Conservation (phyloP, 2,329 filamentous ascomycete species). For the Polytolypa hystricis region DNA sequence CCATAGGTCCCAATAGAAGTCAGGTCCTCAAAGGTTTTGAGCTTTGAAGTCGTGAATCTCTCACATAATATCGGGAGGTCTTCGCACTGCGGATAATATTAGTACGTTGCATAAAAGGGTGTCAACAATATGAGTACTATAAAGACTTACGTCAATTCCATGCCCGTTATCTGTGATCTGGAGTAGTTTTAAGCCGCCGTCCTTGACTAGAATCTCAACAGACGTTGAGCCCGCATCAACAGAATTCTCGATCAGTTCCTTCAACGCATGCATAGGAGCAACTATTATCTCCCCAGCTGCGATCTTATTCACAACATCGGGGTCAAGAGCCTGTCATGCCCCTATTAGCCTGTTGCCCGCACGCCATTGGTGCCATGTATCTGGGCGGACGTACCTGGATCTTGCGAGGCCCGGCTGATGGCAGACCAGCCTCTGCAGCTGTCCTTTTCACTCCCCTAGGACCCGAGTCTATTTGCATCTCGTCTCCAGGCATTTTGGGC, state of each 20-base stretch:
- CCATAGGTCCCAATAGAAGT: conserved; percentile 86
- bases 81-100: conserved; percentile 52
- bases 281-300: conserved; percentile 97
- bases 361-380: background rate
- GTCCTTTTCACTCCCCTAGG: conserved; percentile 39
- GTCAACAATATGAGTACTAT: conserved; percentile 4
- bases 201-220: conserved; percentile 83
- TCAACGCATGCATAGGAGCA: conserved; percentile 87
- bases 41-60: conserved; percentile 91
- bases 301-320: conserved; percentile 96
- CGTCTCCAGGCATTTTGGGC: conserved; percentile 17
- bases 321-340: conserved; percentile 59
- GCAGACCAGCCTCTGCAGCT: conserved; percentile 32
- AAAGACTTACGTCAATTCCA: conserved; percentile 67
- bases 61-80: conserved; percentile 88
- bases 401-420: conserved; percentile 35
- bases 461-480: conserved; percentile 34
- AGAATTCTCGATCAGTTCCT: conserved; percentile 93
- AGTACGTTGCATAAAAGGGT: conserved; percentile 4
- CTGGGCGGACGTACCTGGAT: conserved; percentile 33
- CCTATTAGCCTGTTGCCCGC: background rate
- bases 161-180: conserved; percentile 97
- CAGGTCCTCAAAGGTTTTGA: conserved; percentile 87
- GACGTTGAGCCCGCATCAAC: conserved; percentile 94
- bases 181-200: conserved; percentile 85